Evolutionary conservation across 108 stramenopile genomes (phyloP).

Genomic region (Fistulifera solaris): DNA sequence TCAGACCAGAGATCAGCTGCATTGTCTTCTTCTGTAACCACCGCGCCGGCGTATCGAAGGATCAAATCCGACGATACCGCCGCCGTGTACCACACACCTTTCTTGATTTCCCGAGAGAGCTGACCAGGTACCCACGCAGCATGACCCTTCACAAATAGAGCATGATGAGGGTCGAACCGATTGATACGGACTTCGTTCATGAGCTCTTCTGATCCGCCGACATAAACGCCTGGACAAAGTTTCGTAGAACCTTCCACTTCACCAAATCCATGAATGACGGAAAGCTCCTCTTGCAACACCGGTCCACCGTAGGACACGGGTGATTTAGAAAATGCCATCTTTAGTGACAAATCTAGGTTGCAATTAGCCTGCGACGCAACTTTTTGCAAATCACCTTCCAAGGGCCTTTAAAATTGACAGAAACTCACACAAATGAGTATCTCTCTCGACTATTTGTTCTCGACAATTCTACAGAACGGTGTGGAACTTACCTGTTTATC

Average conservation of each 20-base stretch:
- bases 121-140: constrained; percentile 84
- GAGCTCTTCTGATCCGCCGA: constrained; percentile 74
- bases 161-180: constrained; percentile 47
- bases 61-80: constrained; percentile 64
- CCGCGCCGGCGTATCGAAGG: constrained; percentile 77
- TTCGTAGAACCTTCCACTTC: constrained; percentile 76
- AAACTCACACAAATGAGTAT: background rate
- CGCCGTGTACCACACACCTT: constrained; percentile 81
- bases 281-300: constrained; percentile 70
- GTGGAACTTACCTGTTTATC: constrained; percentile 68
- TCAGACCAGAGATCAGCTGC: constrained; percentile 70
- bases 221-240: constrained; percentile 74
- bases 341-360: constrained; percentile 66
- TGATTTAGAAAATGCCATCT: constrained; percentile 59
- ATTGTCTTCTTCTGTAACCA: constrained; percentile 57
- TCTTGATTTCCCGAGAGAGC: constrained; percentile 67
- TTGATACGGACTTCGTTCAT: constrained; percentile 67
- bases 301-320: constrained; percentile 82
- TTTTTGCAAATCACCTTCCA: constrained; percentile 58
- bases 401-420: constrained; percentile 33
- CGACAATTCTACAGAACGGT: background rate
- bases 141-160: constrained; percentile 82
- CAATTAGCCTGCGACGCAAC: constrained; percentile 46
- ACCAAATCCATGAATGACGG: constrained; percentile 72
- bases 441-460: background rate